Evolutionary conservation across 495 filamentous ascomycete genomes (phyloP), one percentile per base, ranked within the genome.

Genomic region (Xylaria flabelliformis): DNA sequence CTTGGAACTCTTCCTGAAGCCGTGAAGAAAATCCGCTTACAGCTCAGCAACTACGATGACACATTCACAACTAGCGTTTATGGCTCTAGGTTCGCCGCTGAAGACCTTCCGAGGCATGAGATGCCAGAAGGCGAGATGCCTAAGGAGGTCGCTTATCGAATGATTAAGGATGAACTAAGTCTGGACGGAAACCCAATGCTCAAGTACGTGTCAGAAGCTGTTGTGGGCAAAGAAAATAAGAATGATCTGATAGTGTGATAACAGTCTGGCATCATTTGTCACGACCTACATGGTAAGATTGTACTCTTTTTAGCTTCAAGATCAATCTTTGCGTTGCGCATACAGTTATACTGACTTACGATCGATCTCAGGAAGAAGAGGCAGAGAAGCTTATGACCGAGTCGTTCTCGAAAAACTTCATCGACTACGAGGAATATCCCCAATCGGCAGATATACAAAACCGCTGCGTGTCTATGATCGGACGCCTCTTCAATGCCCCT

Each of bases 81-180:
- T 77, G 94, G 94, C 76, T 92, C 90, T 61, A 87, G 85, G 41
- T 97, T 92, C 79, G 94, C 94, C 15, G 89, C 90, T 41, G 81
- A 90, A 74, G 91, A 94, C 80, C 87, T 97, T 64, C 92, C 93
- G 48, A 89, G 88, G 75, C 87, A 91, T 78, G 91, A 93, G 80
- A 97, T 97, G 92, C 94, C 94, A n/a, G 94, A 97, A 76, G 74
- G 80, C 8, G 93, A 95, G 81, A 95, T 95, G 93, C 93, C 93
- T 55, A 91, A 89, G 71, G 92, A 97, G 75, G 85, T 95, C n/a
- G 94, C 94, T 15, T 95, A 97, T 80, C 91, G 93, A 55, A 93
- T 97, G 93, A 97, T 97, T 84, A 95, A 94, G 83, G 94, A 97
- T 78, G 94, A 97, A 77, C 81, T 97, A 75, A 94, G 91, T 74